phyloP scores from a whole-genome alignment of 1,139 yeast genomes.

The Magnusiomyces suaveolens region DNA sequence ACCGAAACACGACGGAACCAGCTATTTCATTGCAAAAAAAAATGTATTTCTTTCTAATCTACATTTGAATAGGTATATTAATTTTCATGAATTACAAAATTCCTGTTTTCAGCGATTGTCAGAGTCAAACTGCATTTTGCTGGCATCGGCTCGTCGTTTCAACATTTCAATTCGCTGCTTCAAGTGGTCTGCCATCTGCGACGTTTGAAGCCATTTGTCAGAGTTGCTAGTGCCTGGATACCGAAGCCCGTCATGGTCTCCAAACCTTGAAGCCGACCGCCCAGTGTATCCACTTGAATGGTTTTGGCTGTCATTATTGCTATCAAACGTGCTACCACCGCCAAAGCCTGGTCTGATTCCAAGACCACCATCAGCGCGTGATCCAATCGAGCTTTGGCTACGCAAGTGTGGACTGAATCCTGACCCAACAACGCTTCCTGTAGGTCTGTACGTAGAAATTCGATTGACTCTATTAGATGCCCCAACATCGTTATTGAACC shows the following conservation, averaged over 20 bases:
- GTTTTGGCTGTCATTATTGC: not conserved
- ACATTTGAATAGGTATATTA: not conserved
- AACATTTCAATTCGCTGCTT: not conserved
- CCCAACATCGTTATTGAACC: not conserved
- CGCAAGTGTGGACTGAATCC: not conserved
- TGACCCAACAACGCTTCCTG: not conserved
- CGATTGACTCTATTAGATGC: not conserved
- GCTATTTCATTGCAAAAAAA: not conserved
- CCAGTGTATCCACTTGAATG: not conserved
- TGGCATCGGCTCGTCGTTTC: not conserved
- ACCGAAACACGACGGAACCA: not conserved
- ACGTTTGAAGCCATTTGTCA: not conserved
- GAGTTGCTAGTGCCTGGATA: not conserved
- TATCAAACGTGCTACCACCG: too few relatives aligned
- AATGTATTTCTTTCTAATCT: not conserved
- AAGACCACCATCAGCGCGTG: not conserved
- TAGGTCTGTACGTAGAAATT: not conserved
- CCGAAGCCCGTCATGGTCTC: not conserved
- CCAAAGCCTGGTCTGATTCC: not conserved
- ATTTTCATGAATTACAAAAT: not conserved
- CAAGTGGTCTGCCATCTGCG: not conserved
- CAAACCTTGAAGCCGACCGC: not conserved
- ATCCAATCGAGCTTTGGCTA: not conserved
- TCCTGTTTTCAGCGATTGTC: not conserved
- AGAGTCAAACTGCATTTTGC: not conserved